These are phyloP conservation scores for Penicillium silybi DNA, from an alignment of 495 filamentous ascomycete genomes.

Conservation along the genomic window DNA sequence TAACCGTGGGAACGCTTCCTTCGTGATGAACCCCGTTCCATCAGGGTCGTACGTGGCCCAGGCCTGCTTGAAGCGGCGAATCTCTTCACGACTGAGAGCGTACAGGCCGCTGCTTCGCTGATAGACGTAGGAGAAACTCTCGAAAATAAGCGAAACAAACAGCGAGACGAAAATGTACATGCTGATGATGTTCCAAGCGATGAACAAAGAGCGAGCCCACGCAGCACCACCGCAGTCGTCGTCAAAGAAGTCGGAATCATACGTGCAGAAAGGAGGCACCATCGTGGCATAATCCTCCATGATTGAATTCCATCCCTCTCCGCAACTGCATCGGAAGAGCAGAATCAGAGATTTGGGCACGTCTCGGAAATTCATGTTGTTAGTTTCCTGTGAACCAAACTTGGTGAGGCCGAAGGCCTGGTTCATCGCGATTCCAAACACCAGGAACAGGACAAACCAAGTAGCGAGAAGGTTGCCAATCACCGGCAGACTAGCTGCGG, in stretches of 20 bases:
- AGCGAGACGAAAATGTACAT: conserved; percentile 99
- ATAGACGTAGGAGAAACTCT: conserved; percentile 99
- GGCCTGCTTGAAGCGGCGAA: conserved; percentile 94
- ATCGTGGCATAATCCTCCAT: conserved; percentile 95
- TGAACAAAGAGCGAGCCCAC: conserved; percentile 86
- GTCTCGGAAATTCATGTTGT: conserved; percentile 88
- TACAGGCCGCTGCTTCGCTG: conserved; percentile 80
- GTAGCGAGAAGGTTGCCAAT: conserved; percentile 93
- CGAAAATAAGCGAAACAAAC: conserved; percentile 98
- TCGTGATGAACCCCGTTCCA: conserved; percentile 86
- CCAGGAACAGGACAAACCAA: conserved; percentile 94
- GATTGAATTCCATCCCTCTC: conserved; percentile 92
- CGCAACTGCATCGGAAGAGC: conserved; percentile 86
- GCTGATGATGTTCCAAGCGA: conserved; percentile 97
- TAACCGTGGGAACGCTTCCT: conserved; percentile 85
- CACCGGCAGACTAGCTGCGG: conserved; percentile 85
- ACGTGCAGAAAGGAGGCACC: conserved; percentile 69
- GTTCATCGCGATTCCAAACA: conserved; percentile 93
- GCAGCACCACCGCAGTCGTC: conserved; percentile 87
- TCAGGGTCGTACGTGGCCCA: conserved; percentile 94
- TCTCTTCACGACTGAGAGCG: conserved; percentile 82
- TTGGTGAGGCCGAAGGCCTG: conserved; percentile 95
- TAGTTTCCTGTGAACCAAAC: conserved; percentile 67
- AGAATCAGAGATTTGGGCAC: conserved; percentile 92
- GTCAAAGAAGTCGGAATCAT: conserved; percentile 62